These are phyloP conservation scores for Alternaria novae-zelandiae DNA, from an alignment of 2,329 filamentous ascomycete species.

Conservation along the genomic window DNA sequence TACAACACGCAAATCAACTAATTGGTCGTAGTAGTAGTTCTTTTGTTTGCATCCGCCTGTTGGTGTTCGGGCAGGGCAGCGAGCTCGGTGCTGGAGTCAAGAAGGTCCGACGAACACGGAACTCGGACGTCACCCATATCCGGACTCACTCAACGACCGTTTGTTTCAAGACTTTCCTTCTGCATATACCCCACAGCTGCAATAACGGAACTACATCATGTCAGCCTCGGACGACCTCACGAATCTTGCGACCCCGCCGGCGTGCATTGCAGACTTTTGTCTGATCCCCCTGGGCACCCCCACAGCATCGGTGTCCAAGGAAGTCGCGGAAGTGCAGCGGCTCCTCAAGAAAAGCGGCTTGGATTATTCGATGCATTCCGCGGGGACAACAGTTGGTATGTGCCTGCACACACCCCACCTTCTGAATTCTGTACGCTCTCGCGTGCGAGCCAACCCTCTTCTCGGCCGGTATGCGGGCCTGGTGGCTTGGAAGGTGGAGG, in stretches of 20 bases:
- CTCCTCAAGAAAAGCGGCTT: conserved; percentile 82
- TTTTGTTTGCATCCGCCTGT: not conserved
- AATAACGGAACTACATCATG: conserved; percentile 18
- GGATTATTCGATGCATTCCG: conserved; percentile 88
- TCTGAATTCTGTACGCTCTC: not conserved
- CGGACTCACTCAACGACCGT: not conserved
- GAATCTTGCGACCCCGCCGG: conserved; percentile 64
- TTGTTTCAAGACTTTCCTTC: not conserved
- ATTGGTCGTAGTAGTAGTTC: not conserved
- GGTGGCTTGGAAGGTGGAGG: conserved; percentile 7
- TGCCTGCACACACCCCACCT: not conserved
- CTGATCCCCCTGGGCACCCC: conserved; percentile 76
- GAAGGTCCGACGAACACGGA: not conserved
- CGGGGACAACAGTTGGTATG: conserved; percentile 89
- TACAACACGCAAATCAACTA: not conserved
- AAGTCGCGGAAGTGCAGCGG: conserved; percentile 88
- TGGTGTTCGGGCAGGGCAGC: not conserved
- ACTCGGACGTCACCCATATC: not conserved
- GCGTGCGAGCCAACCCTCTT: conserved; percentile 1
- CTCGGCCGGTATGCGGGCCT: conserved; percentile 11
- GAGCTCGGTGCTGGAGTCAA: not conserved
- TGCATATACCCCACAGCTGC: not conserved
- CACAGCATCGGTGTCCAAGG: conserved; percentile 59
- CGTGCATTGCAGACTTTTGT: conserved; percentile 90
- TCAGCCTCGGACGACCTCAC: conserved; percentile 25